Evolutionary conservation across 2,329 filamentous ascomycete genomes (phyloP).

Genomic region (Aspergillus vadensis): DNA sequence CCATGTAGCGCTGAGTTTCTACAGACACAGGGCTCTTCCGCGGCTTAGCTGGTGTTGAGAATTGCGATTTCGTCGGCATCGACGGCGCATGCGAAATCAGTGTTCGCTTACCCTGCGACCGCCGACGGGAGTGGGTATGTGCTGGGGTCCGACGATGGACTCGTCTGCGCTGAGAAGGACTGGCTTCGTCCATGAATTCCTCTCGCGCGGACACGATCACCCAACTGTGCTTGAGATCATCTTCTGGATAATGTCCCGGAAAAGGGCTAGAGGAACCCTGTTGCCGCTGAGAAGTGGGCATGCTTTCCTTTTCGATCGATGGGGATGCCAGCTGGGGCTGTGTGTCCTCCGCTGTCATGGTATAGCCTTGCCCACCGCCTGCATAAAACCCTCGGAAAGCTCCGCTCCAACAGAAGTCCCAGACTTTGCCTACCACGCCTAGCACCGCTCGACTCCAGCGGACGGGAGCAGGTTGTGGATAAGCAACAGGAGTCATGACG

Average conservation of each 20-base stretch:
- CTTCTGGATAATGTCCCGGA: conserved; percentile 57
- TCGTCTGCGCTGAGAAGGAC: conserved; percentile 24
- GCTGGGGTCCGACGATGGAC: conserved; percentile 21
- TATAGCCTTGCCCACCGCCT: conserved; percentile 75
- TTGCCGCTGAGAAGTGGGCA: neutral
- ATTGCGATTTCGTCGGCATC: conserved; percentile 27
- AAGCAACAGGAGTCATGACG: neutral
- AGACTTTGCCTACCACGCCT: conserved; percentile 65
- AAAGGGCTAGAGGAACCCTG: conserved; percentile 46
- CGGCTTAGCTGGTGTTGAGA: conserved; percentile 33
- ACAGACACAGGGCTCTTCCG: conserved; percentile 36
- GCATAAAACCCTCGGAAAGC: conserved; percentile 85
- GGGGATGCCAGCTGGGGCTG: conserved; percentile 12
- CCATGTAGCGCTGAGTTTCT: conserved; percentile 74
- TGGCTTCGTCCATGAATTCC: conserved; percentile 23
- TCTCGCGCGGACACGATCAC: conserved; percentile 58
- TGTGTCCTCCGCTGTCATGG: conserved; percentile 45
- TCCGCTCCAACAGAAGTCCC: conserved; percentile 73
- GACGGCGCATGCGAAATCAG: conserved; percentile 23
- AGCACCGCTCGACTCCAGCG: conserved; percentile 48
- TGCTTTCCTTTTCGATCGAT: conserved; percentile 24
- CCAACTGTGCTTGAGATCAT: conserved; percentile 67
- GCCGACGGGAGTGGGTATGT: conserved; percentile 16
- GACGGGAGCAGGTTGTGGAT: conserved; percentile 20
- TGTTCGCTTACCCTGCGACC: conserved; percentile 26